Evolutionary conservation across 2,329 filamentous ascomycete genomes (phyloP), one percentile per base, ranked within the genome.

Genomic region (Pseudogymnoascus sp.): DNA sequence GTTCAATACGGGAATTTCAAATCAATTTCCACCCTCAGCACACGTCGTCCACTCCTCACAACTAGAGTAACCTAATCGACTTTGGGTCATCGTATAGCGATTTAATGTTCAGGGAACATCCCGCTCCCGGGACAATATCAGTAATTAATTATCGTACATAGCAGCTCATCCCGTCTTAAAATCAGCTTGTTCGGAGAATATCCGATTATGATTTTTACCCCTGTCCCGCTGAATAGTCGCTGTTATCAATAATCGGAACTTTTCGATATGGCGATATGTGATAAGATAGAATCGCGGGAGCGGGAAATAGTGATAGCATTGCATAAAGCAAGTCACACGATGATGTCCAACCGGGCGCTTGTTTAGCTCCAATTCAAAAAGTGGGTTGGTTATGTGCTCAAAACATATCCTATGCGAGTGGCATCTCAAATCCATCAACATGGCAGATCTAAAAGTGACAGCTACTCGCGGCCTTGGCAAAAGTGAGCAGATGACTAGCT

Each of bases 251-350:
- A 47, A 44, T n/a, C 24, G 4, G 13, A 53, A 16, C 2, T 16
- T 53, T 16, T 16, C 44, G 44, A 53, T 31, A 53, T 7, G 14
- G 44, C 31, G 44, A 53, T 53, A 31, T 53, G 44, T 53, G 44
- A 53, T 53, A 53, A 53, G 44, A 53, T 53, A 53, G 24, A 53
- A 29, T 24, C 44, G 14, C 8, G 44, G 44, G 24, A 53, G 19
- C 21, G 10, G 16, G 8, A 4, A 40, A 19, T 19, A 40, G 16
- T 42, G 40, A 42, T 53, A 10, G 24, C 44, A 53, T 16, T 53
- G 44, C 44, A 53, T 53, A 16, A 53, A n/a, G 14, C 44, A 53
- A 53, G 44, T 53, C 44, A 53, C 44, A 53, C 44, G 44, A 31
- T 53, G 44, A 4, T 6, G 16, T 53, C 24, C 24, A 53, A 53